These are phyloP conservation scores for Centella asiatica DNA, from an alignment of 129 eudicot species.

Conservation along the genomic window DNA sequence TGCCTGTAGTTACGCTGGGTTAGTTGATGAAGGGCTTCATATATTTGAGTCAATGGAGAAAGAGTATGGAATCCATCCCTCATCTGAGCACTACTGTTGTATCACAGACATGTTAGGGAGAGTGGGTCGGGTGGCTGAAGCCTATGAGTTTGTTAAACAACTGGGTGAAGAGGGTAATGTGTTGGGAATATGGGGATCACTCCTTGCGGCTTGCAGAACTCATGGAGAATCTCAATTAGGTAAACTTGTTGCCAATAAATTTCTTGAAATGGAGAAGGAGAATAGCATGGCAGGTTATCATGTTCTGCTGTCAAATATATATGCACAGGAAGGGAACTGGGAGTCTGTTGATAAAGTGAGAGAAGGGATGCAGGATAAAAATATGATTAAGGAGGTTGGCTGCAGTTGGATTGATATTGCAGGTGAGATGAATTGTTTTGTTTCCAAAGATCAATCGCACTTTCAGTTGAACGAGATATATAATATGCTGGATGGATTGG, in stretches of 20 bases:
- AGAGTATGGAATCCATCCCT: constrained; percentile 44
- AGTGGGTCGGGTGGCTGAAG: constrained; percentile 81
- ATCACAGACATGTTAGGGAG: constrained; percentile 88
- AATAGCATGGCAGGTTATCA: constrained; percentile 51
- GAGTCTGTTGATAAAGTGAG: constrained; percentile 48
- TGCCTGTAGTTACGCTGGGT: constrained; percentile 81
- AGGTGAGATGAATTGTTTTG: constrained; percentile 38
- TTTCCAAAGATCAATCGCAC: constrained; percentile 47
- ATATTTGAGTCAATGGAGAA: constrained; percentile 60
- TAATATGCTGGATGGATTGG: constrained; percentile 36
- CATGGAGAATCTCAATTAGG: constrained; percentile 68
- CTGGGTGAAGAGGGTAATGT: constrained; percentile 59
- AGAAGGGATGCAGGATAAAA: constrained; percentile 61
- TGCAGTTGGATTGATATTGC: constrained; percentile 72
- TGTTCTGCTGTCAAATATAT: constrained; percentile 64
- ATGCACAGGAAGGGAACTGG: constrained; percentile 84
- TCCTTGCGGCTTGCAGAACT: constrained; percentile 61
- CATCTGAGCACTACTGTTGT: constrained; percentile 74
- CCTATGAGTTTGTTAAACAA: constrained; percentile 49
- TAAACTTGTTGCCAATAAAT: constrained; percentile 57
- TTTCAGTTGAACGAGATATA: constrained; percentile 37
- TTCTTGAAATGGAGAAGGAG: constrained; percentile 46
- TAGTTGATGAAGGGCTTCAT: constrained; percentile 67
- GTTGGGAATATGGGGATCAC: constrained; percentile 82
- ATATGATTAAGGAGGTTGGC: constrained; percentile 61